phyloP scores from a whole-genome alignment of 495 filamentous ascomycete species.

The Lasiosphaeria miniovina region DNA sequence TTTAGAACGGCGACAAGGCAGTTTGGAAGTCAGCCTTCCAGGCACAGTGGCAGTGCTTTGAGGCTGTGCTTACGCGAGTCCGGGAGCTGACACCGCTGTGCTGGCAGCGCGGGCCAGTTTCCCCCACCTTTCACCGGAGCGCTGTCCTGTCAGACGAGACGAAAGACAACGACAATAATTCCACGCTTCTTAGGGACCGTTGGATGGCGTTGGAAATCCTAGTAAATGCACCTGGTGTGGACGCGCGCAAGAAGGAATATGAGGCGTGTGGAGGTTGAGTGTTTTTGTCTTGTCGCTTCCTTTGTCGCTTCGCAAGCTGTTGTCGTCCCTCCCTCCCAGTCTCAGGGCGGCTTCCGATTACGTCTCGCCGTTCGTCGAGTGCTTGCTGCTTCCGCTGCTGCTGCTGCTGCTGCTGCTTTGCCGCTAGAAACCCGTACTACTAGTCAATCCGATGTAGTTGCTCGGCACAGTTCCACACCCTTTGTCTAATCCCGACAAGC shows the following conservation, averaged over 20 bases:
- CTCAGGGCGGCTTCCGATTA: not conserved
- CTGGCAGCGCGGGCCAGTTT: constrained; percentile 20
- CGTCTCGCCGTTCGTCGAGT: not conserved
- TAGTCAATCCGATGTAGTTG: no score
- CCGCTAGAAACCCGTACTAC: no score
- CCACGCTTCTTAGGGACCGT: not conserved
- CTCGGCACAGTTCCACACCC: no score
- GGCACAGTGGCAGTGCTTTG: constrained; percentile 34
- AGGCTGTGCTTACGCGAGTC: constrained; percentile 37
- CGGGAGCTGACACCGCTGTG: constrained; percentile 22
- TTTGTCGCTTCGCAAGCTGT: not conserved
- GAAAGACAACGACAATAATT: not conserved
- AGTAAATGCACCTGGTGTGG: not conserved
- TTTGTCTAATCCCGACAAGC: no score
- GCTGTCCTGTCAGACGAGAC: not conserved
- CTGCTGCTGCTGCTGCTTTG: no score
- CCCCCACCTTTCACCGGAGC: constrained; percentile 10
- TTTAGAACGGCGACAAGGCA: constrained; percentile 39
- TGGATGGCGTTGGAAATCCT: not conserved
- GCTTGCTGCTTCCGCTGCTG: no score
- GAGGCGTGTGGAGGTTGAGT: not conserved
- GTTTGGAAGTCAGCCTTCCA: constrained; percentile 36
- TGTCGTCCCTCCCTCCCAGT: not conserved
- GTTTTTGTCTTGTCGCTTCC: constrained; percentile 5
- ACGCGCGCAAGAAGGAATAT: not conserved